Conservation (phyloP, 352 stramenopile species). For the Phytophthora sp. region DNA sequence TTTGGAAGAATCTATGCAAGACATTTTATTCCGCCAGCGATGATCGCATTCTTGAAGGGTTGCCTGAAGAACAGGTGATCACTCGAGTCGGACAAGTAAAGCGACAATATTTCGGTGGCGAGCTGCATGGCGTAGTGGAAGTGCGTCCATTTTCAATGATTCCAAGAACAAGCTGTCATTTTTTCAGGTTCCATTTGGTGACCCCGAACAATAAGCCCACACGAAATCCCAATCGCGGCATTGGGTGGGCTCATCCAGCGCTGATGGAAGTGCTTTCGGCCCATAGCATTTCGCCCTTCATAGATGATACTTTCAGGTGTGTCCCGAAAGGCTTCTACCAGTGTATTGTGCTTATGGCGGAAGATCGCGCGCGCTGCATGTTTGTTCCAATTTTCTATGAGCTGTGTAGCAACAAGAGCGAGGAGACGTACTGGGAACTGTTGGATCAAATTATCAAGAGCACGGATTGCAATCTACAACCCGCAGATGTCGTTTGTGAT, state of each 20-base stretch:
- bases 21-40: too few relatives aligned
- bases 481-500: background rate
- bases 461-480: background rate
- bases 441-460: background rate
- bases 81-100: too few relatives aligned
- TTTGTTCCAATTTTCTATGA: background rate
- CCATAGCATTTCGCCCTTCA: constrained; percentile 3
- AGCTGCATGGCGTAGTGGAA: background rate
- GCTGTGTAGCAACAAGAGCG: background rate
- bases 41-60: too few relatives aligned
- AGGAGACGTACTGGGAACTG: background rate
- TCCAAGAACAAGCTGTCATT: background rate
- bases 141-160: background rate
- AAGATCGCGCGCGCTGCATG: background rate
- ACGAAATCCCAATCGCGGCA: background rate
- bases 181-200: constrained; percentile 30
- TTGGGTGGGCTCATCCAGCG: constrained; percentile 16
- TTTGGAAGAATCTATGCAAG: too few relatives aligned
- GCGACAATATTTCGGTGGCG: background rate
- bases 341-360: background rate
- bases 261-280: constrained; percentile 3
- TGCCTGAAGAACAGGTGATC: too few relatives aligned
- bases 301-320: constrained; percentile 8
- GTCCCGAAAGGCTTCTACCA: background rate
- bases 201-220: background rate